Evolutionary conservation across 2,329 filamentous ascomycete genomes (phyloP).

Genomic region (Alternaria burnsii): DNA sequence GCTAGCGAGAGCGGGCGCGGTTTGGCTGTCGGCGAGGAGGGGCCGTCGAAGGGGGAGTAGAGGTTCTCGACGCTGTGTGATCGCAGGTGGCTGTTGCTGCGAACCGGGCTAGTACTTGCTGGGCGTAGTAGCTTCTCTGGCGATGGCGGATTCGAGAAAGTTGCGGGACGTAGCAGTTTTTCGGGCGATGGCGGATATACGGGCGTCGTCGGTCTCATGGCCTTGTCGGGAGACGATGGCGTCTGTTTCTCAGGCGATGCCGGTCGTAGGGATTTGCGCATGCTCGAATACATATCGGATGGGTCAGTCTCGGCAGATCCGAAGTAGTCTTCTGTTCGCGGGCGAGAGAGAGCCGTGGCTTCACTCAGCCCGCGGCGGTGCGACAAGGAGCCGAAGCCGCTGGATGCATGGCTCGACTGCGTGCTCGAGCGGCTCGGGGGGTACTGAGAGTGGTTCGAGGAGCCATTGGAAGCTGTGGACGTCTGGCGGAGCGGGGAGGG

Average conservation of each 20-base stretch:
- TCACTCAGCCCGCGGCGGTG: conserved; percentile 83
- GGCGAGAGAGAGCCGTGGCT: conserved; percentile 64
- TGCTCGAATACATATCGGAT: conserved; percentile 74
- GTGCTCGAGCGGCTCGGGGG: conserved; percentile 73
- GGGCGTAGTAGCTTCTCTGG: conserved; percentile 38
- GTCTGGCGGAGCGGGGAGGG: conserved; percentile 66
- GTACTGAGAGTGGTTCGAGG: conserved; percentile 70
- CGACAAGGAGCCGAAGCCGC: conserved; percentile 56
- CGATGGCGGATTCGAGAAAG: conserved; percentile 12
- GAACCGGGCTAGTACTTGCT: conserved; percentile 23
- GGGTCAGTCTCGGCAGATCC: conserved; percentile 56
- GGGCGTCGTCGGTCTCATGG: conserved; percentile 6
- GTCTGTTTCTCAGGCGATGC: conserved; percentile 30
- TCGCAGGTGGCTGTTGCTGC: conserved; percentile 37
- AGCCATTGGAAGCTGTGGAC: conserved; percentile 76
- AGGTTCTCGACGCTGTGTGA: conserved; percentile 55
- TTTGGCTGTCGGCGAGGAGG: conserved; percentile 52
- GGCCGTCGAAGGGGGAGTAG: conserved; percentile 57
- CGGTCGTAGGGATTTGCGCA: conserved; percentile 78
- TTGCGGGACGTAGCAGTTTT: conserved; percentile 31
- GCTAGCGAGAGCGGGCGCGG: conserved; percentile 55
- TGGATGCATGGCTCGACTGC: conserved; percentile 76
- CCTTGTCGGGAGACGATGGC: conserved; percentile 14
- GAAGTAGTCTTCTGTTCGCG: conserved; percentile 59
- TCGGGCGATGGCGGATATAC: conserved; percentile 24